Conservation (phyloP, 805 yeast genomes). For the Yamadazyma kitorensis region DNA sequence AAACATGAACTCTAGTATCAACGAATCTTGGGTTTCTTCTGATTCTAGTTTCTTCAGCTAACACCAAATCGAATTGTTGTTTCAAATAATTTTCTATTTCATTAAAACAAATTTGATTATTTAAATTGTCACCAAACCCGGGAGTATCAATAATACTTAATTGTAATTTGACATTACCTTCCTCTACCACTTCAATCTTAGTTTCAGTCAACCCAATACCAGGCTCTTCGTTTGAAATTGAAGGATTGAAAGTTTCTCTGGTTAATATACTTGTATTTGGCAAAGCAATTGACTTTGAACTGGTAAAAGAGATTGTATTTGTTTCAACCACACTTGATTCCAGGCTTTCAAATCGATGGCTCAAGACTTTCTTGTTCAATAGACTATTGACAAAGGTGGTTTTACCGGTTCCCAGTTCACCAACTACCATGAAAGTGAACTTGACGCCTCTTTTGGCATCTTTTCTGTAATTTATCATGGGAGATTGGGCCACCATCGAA, state of each 20-base stretch:
- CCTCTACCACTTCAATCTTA: conserved; percentile 58
- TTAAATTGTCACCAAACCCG: conserved; percentile 75
- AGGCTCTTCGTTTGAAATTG: conserved; percentile 60
- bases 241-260: conserved; percentile 58
- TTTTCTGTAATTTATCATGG: conserved; percentile 53
- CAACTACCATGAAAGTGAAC: conserved; percentile 71
- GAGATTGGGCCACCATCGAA: conserved; percentile 27
- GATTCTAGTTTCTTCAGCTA: conserved; percentile 85
- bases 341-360: conserved; percentile 50
- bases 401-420: conserved; percentile 75
- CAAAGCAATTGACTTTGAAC: conserved; percentile 53
- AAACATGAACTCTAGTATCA: conserved; percentile 74
- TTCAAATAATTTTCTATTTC: conserved; percentile 67
- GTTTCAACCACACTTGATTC: conserved; percentile 27
- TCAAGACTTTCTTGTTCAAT: conserved; percentile 58
- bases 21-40: conserved; percentile 80
- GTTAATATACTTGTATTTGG: conserved; percentile 56
- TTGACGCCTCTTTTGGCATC: conserved; percentile 72
- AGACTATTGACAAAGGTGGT: conserved; percentile 71
- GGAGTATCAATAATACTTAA: conserved; percentile 68
- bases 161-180: conserved; percentile 51
- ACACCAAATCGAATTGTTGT: conserved; percentile 73
- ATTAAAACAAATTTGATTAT: conserved; percentile 62
- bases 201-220: conserved; percentile 75
- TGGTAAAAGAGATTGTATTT: conserved; percentile 55